phyloP scores from a whole-genome alignment of 2,329 filamentous ascomycete genomes.

The Pseudogymnoascus sp. region DNA sequence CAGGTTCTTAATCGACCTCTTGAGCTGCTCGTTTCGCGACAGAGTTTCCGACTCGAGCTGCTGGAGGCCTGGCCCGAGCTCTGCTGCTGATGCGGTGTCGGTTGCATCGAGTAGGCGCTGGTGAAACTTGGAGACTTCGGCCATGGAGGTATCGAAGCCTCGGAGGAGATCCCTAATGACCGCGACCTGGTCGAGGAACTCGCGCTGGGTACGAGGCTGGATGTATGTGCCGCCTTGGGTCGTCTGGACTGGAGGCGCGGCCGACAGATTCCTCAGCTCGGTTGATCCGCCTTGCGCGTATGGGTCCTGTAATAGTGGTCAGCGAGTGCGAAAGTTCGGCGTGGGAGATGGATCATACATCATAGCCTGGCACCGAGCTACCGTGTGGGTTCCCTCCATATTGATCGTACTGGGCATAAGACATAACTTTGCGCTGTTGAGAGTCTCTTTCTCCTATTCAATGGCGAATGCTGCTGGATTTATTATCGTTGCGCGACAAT shows the following conservation, averaged over 20 bases:
- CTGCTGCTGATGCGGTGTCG: constrained; percentile 43
- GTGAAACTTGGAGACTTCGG: constrained; percentile 60
- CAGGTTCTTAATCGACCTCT: constrained; percentile 69
- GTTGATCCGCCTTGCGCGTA: constrained; percentile 16
- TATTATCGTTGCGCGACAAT: background rate
- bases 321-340: background rate
- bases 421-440: constrained; percentile 36
- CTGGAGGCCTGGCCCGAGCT: constrained; percentile 46
- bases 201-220: constrained; percentile 49
- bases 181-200: constrained; percentile 61
- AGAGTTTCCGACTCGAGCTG: constrained; percentile 62
- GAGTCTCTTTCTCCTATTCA: background rate
- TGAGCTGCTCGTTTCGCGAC: constrained; percentile 65
- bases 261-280: constrained; percentile 21
- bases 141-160: constrained; percentile 57
- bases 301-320: constrained; percentile 12
- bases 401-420: constrained; percentile 53
- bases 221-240: constrained; percentile 18
- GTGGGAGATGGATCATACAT: constrained; percentile 9
- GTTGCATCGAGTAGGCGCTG: constrained; percentile 62
- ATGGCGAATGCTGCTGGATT: background rate
- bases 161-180: constrained; percentile 61
- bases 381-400: constrained; percentile 51
- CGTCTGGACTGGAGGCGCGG: constrained; percentile 18
- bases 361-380: constrained; percentile 35